phyloP scores from a whole-genome alignment of 139 green algal genomes.

The Chlamydomonas sp. region DNA sequence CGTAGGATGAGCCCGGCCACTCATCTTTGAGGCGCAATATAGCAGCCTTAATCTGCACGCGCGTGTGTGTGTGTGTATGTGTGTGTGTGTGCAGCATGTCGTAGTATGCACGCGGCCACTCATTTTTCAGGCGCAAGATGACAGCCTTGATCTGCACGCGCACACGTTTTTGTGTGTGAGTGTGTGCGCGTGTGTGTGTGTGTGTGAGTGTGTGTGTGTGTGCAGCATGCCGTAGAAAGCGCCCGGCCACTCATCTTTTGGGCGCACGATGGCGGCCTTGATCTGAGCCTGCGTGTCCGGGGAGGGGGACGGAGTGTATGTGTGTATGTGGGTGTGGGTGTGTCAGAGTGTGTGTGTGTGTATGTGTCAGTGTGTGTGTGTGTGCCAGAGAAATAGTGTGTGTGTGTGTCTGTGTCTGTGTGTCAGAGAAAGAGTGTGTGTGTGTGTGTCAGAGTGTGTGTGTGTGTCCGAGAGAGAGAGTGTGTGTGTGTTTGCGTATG shows the following conservation, averaged over 20 bases:
- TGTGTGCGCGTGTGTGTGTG: too few species aligned
- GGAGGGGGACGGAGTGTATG: neutral
- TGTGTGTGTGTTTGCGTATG: too few species aligned
- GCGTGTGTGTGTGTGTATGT: neutral
- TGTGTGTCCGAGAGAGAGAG: too few species aligned
- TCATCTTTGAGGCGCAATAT: conserved; percentile 31
- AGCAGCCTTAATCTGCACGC: conserved; percentile 26
- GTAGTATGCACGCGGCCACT: conserved; percentile 52
- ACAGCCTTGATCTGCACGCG: conserved; percentile 27
- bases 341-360: neutral
- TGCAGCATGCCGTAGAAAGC: conserved; percentile 58
- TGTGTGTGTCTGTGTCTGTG: neutral
- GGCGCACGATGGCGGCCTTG: conserved; percentile 23
- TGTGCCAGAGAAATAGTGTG: too few species aligned
- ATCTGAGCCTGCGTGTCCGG: conserved; percentile 17
- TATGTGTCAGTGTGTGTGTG: neutral
- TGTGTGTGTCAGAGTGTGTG: too few species aligned
- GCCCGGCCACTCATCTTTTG: conserved; percentile 44
- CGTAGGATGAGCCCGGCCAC: conserved; percentile 55
- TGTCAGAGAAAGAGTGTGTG: too few species aligned
- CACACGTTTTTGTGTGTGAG: neutral
- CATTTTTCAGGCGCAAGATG: conserved; percentile 28
- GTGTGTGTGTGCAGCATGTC: conserved; percentile 58
- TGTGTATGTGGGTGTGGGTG: neutral
- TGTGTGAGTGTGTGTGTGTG: conserved; percentile 33